Evolutionary conservation across 352 stramenopile species (phyloP), one percentile per base, ranked within the genome.

Genomic region (Phytophthora brassicae): DNA sequence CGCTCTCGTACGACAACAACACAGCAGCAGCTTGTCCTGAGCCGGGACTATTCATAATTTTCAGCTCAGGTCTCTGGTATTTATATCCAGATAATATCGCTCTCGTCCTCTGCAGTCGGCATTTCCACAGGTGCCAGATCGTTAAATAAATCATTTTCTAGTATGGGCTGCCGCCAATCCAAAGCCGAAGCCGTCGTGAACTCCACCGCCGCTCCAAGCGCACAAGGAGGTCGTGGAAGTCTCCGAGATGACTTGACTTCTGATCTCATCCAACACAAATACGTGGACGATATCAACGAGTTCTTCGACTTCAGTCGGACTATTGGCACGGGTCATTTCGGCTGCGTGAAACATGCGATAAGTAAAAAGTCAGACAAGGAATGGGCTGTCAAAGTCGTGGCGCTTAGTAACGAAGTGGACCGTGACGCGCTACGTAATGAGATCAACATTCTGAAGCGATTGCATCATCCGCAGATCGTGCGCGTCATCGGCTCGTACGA

Each of bases 401-500:
- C 81, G 8, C 70, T 93, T 4, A 80, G 67, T 39, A 93, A 93
- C 36, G 73, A 82, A 38, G 74, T 90, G 26, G 81, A 93, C 64
- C 83, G 84, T 48, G 82, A 90, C 56, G 77, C 82, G 29, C 64
- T 93, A 9, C 75, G 77, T 9, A 92, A 92, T 43, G 84, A 93
- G 59, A 83, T 92, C 46, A 80, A 79, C 64, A 90, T 93, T 41
- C 44, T 93, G 7, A 89, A 89, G 45, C 63, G 84, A 12, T 74
- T 93, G 38, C 84, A 92, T 51, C 84, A 93, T 59, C 84, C 84
- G 42, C 80, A 93, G 52, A 92, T 93, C 31, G 84, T 93, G 47
- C 82, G 80, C 36, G 77, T 93, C 44, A 82, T 89, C 31, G 76
- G 72, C 20, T 92, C 80, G 31, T 93, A 90, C 53, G 84, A 93